phyloP scores from a whole-genome alignment of 257 asterid genomes.

The Fraxinus cuspidata region DNA sequence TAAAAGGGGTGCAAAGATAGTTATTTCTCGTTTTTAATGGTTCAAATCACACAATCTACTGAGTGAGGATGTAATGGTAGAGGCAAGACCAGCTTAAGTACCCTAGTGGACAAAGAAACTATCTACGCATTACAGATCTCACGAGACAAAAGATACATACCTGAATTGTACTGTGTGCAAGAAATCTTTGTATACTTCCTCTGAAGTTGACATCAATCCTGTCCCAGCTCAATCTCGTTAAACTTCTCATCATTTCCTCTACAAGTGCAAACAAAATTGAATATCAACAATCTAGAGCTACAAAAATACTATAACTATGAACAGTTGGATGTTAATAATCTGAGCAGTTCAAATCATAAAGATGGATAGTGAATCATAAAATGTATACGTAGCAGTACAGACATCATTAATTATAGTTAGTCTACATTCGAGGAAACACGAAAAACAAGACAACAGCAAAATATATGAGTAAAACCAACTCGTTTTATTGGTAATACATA shows the following conservation, averaged over 20 bases:
- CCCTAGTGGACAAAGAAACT: background rate
- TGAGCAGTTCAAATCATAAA: background rate
- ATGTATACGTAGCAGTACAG: no score
- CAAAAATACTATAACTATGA: background rate
- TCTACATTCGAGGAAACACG: background rate
- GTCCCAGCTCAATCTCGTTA: slow-evolving; percentile 73
- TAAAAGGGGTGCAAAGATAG: background rate
- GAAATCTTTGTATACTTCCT: slow-evolving; percentile 59
- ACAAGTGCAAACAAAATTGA: slow-evolving; percentile 20
- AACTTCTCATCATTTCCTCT: slow-evolving; percentile 76
- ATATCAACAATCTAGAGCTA: slow-evolving; percentile 2
- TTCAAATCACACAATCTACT: no score
- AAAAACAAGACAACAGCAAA: background rate
- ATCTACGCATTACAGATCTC: background rate
- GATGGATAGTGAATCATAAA: background rate
- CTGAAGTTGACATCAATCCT: slow-evolving; percentile 77
- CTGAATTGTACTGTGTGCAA: slow-evolving; percentile 88
- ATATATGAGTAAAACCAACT: background rate
- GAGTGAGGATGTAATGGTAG: background rate
- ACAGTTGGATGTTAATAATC: no score
- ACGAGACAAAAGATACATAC: slow-evolving; percentile 33
- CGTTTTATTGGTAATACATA: background rate
- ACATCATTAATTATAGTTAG: background rate
- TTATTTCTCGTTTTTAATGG: background rate
- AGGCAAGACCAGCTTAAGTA: background rate